phyloP scores from a whole-genome alignment of 495 filamentous ascomycete genomes.

The Corynascus novoguineensis region DNA sequence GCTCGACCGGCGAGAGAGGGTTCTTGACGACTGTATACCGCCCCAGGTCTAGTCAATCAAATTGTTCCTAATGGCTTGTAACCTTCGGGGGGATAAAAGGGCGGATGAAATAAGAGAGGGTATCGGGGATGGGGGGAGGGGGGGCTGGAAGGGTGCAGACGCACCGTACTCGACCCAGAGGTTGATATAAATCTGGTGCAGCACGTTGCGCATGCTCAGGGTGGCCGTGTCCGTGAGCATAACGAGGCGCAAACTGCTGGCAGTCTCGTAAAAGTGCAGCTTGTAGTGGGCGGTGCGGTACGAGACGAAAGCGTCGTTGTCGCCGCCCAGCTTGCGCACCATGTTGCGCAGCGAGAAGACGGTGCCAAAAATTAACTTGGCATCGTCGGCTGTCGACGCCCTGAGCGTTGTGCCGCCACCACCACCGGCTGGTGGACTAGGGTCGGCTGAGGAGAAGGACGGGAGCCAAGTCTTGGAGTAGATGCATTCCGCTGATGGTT shows the following conservation, averaged over 20 bases:
- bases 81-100: too few species aligned
- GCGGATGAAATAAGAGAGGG: too few species aligned
- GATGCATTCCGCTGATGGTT: conserved; percentile 75
- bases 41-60: too few species aligned
- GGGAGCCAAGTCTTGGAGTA: conserved; percentile 66
- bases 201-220: conserved; percentile 81
- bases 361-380: conserved; percentile 94
- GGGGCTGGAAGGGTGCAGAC: too few species aligned
- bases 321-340: conserved; percentile 88
- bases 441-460: conserved; percentile 15
- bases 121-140: too few species aligned
- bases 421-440: conserved; percentile 25
- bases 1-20: conserved; percentile 82
- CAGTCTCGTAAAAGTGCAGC: conserved; percentile 97
- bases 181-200: conserved; percentile 98
- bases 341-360: conserved; percentile 95
- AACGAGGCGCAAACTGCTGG: conserved; percentile 89
- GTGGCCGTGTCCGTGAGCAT: conserved; percentile 91
- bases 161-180: conserved; percentile 91
- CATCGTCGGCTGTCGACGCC: conserved; percentile 70
- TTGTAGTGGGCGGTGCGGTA: conserved; percentile 93
- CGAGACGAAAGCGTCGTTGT: conserved; percentile 86
- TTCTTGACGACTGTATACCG: conserved; percentile 78
- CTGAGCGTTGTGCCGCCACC: conserved; percentile 26
- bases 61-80: too few species aligned